Evolutionary conservation across 2,329 filamentous ascomycete genomes (phyloP).

Genomic region (Cercospora sp.): DNA sequence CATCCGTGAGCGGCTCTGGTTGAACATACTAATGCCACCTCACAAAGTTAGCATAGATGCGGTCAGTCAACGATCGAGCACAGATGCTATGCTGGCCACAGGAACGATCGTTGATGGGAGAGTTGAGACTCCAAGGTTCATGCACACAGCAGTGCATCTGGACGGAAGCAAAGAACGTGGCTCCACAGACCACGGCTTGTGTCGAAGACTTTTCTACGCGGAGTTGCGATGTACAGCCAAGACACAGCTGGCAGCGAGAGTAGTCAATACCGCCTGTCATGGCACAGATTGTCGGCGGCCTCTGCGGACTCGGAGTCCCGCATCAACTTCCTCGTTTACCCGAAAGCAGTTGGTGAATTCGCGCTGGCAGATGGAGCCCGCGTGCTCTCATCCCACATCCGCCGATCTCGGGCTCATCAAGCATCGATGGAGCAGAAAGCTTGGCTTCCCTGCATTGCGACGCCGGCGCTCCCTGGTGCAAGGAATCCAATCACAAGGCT

Average conservation of each 20-base stretch:
- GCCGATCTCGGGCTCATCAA: constrained; percentile 2
- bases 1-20: neutral
- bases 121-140: neutral
- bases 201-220: neutral
- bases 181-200: neutral
- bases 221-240: neutral
- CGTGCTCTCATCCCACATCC: constrained; percentile 1
- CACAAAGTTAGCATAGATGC: neutral
- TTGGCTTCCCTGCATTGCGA: constrained; percentile 4
- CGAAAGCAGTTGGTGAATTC: neutral
- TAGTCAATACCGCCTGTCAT: neutral
- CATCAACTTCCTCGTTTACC: neutral
- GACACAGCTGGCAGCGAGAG: neutral
- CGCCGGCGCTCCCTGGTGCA: neutral
- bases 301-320: neutral
- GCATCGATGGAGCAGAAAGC: constrained; percentile 1
- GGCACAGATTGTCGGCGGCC: neutral
- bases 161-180: neutral
- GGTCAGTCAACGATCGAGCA: neutral
- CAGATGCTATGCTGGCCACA: neutral
- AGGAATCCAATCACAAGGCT: constrained; percentile 9
- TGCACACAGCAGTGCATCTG: neutral
- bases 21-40: neutral
- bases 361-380: neutral
- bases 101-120: neutral